Percentiles rank a stretch among this genome's conserved stretches.
Conservation (phyloP, 192 early-diverging fungal species). For the Coemansia sp. region DNA sequence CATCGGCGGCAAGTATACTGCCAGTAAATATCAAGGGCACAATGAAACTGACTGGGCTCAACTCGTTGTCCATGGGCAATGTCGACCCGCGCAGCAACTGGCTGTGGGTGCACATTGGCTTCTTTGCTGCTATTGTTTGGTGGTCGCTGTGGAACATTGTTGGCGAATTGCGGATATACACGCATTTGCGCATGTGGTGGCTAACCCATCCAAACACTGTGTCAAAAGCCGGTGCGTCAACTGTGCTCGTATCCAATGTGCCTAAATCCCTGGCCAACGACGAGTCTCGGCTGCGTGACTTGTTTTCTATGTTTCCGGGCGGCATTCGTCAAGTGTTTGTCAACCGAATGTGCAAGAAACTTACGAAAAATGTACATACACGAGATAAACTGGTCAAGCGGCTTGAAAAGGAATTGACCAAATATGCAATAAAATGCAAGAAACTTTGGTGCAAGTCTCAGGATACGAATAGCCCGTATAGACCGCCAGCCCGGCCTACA, state of each 20-base stretch:
- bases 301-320: slow-evolving; percentile 67
- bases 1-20: slow-evolving; percentile 62
- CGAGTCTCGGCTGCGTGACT: slow-evolving; percentile 43
- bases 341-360: slow-evolving; percentile 56
- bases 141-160: slow-evolving; percentile 56
- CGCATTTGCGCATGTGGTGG: slow-evolving; percentile 64
- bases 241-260: slow-evolving; percentile 70
- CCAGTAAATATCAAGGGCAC: slow-evolving; percentile 70
- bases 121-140: slow-evolving; percentile 33
- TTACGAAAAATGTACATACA: slow-evolving; percentile 53
- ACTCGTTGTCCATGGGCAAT: slow-evolving; percentile 71
- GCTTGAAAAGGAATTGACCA: slow-evolving; percentile 58
- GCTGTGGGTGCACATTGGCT: slow-evolving; percentile 71
- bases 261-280: slow-evolving; percentile 59
- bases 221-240: slow-evolving; percentile 55
- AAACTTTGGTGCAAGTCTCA: slow-evolving; percentile 21
- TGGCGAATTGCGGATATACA: slow-evolving; percentile 60
- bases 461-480: neutral
- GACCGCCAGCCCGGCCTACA: neutral
- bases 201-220: slow-evolving; percentile 56
- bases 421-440: slow-evolving; percentile 44
- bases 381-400: slow-evolving; percentile 53
- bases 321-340: slow-evolving; percentile 66
- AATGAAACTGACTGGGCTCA: slow-evolving; percentile 51
- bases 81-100: slow-evolving; percentile 51